Base-by-base conservation (phyloP, 352 stramenopile genomes). In the Phytopythium ostracodes region DNA sequence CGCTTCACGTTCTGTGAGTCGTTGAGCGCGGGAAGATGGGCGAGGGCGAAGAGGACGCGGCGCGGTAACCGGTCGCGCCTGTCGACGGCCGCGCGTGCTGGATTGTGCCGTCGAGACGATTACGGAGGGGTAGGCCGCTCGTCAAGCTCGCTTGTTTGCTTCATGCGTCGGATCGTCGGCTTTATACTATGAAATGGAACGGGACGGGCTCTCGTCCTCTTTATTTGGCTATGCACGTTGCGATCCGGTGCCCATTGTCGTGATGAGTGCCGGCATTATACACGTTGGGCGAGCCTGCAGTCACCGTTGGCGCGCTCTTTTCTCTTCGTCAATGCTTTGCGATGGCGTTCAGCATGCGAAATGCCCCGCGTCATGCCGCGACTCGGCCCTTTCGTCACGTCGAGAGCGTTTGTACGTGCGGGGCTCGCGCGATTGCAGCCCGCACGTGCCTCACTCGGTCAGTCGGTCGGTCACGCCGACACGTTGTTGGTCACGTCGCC, bases 91-190 rank as follows among this genome's bases (percentile, higher is more conserved):
- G 40, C 18, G 42, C 42, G 42, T 25, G 42, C 4, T 47, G 43
- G 43, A 44, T 50, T 50, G 43, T 50, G 43, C n/a, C 43, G n/a
- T 50, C 43, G 43, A 50, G 43, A 29, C 4, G n/a, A 50, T 50
- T 24, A 29, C 20, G 43, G 25, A 47, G 42, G 25, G 42, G 14
- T 22, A 15, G 25, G 42, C 7, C 17, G 20, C 42, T 47, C 18
- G 42, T 10, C 6, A 20, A 15, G 2, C 42, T n/a, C 18, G 4
- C 14, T 47, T 47, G 42, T 47, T 47, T 47, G 42, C 18, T 11
- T 2, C 33, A 15, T 38, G 6, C 14, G 33, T 14, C 10, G 33
- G 33, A 15, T 38, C 10, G 33, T 15, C 10, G 10, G n/a, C n/a
- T n/a, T n/a, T n/a, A n/a, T 38, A 14, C 7, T 38, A 12, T 38